Evolutionary conservation across 2,329 filamentous ascomycete species (phyloP).

Genomic region (Colletotrichum magnum): DNA sequence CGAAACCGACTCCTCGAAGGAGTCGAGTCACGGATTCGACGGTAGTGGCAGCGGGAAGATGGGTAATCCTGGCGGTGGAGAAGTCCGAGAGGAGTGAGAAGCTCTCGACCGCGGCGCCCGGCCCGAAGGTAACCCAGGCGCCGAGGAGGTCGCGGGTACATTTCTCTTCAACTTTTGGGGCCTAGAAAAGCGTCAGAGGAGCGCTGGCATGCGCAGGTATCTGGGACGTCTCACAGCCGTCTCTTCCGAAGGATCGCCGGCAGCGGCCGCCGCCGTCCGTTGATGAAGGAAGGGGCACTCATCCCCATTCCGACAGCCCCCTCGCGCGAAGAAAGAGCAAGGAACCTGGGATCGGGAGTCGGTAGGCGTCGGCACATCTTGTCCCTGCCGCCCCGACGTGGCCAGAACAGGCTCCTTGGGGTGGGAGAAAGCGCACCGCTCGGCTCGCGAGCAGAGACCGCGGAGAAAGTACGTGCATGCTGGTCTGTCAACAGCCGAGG

Average conservation of each 20-base stretch:
- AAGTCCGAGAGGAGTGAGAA: background rate
- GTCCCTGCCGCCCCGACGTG: background rate
- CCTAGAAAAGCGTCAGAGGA: background rate
- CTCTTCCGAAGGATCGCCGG: background rate
- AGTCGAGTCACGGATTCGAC: background rate
- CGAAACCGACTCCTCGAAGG: constrained; percentile 27
- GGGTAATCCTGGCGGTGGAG: background rate
- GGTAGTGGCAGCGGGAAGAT: background rate
- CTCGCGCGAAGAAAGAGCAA: background rate
- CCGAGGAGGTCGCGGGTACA: background rate
- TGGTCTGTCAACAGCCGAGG: too few species aligned
- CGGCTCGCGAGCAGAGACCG: background rate
- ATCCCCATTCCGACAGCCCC: background rate
- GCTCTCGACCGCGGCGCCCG: background rate
- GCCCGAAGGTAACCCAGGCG: background rate
- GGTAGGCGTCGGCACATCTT: background rate
- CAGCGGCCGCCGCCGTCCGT: too few species aligned
- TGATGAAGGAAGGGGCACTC: background rate
- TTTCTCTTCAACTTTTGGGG: background rate
- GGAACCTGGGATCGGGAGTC: background rate
- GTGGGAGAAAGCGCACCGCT: background rate
- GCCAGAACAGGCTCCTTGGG: background rate
- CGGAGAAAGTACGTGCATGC: background rate
- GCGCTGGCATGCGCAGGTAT: too few species aligned
- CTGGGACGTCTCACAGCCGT: background rate